Conservation (phyloP, 192 early-diverging fungal species). For the Backusella tarrabulga region DNA sequence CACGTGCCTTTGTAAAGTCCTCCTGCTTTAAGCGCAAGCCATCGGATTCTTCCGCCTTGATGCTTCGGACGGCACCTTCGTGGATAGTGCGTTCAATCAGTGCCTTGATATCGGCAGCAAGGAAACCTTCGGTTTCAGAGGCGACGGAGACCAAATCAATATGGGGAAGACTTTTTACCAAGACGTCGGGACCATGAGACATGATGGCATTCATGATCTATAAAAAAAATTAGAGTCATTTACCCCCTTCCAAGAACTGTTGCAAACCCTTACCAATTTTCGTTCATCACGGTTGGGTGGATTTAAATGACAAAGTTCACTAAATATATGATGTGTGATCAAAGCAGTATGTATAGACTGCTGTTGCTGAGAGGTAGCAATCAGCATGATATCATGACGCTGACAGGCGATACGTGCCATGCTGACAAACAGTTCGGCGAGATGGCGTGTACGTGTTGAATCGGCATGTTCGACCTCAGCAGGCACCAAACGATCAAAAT, state of each 20-base stretch:
- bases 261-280: conserved; percentile 44
- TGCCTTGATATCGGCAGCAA: conserved; percentile 76
- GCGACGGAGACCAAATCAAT: conserved; percentile 75
- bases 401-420: conserved; percentile 46
- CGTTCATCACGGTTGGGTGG: conserved; percentile 65
- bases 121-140: conserved; percentile 84
- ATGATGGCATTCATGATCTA: conserved; percentile 75
- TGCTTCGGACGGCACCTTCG: conserved; percentile 69
- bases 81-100: conserved; percentile 81
- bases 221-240: neutral
- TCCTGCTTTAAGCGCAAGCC: conserved; percentile 42
- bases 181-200: conserved; percentile 45
- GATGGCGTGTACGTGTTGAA: conserved; percentile 59
- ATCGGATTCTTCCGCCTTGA: conserved; percentile 19
- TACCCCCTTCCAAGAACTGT: no score
- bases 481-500: conserved; percentile 71
- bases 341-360: conserved; percentile 58
- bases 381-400: conserved; percentile 51
- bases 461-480: conserved; percentile 74
- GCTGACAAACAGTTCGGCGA: conserved; percentile 64
- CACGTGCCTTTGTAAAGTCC: conserved; percentile 74
- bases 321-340: conserved; percentile 60
- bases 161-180: conserved; percentile 45
- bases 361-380: conserved; percentile 68
- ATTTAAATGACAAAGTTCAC: conserved; percentile 58